Conservation (phyloP, 2,329 filamentous ascomycete genomes). For the Xenosphaeropsis pyriputrescens region DNA sequence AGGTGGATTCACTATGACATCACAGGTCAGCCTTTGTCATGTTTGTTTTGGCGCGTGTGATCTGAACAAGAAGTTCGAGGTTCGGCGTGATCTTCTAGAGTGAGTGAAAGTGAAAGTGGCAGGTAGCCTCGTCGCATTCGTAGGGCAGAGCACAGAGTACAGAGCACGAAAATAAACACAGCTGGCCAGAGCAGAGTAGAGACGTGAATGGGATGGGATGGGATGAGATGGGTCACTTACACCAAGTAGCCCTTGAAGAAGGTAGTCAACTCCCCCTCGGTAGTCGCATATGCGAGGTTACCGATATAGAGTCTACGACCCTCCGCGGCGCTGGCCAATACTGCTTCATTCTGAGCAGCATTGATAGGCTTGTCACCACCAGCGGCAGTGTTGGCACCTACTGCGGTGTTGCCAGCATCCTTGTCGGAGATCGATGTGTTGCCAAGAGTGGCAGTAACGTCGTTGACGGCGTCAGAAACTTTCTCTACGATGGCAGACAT, state of each 20-base stretch:
- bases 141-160: slow-evolving; percentile 1
- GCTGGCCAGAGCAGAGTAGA: background rate
- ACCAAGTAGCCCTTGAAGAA: slow-evolving; percentile 99
- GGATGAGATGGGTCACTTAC: slow-evolving; percentile 43
- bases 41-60: too few species aligned
- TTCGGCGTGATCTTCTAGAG: too few species aligned
- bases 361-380: slow-evolving; percentile 36
- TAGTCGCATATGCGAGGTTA: slow-evolving; percentile 99
- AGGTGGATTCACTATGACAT: slow-evolving; percentile 73
- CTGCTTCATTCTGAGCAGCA: slow-evolving; percentile 65
- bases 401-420: slow-evolving; percentile 20
- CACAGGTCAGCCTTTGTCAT: background rate
- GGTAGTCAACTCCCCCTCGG: slow-evolving; percentile 98
- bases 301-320: slow-evolving; percentile 99
- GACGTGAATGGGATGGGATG: background rate
- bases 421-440: slow-evolving; percentile 46
- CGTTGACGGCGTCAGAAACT: slow-evolving; percentile 54
- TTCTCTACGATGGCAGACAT: slow-evolving; percentile 80
- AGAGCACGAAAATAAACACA: background rate
- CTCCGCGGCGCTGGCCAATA: slow-evolving; percentile 94
- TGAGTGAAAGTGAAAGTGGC: background rate
- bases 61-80: too few species aligned
- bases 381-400: slow-evolving; percentile 35
- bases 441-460: slow-evolving; percentile 57
- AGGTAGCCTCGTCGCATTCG: background rate